phyloP scores from a whole-genome alignment of 2,329 filamentous ascomycete genomes.

The Fusarium lyarnte region DNA sequence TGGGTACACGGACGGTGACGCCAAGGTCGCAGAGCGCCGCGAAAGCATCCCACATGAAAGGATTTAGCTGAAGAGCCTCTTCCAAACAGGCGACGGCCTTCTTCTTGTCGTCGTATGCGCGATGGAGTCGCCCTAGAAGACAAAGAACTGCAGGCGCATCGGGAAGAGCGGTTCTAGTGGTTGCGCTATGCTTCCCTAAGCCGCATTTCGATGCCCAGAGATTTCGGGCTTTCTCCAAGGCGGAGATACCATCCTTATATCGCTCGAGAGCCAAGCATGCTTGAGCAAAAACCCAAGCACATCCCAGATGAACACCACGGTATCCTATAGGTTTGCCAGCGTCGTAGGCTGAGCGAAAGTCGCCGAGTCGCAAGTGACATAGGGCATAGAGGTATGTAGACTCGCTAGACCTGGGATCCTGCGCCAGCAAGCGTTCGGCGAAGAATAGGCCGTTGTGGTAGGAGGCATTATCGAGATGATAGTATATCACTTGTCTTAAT shows the following conservation, averaged over 20 bases:
- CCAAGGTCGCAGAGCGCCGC: slow-evolving; percentile 88
- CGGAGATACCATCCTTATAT: slow-evolving; percentile 81
- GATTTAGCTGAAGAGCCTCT: slow-evolving; percentile 87
- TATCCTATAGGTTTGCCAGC: slow-evolving; percentile 76
- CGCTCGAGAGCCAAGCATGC: slow-evolving; percentile 83
- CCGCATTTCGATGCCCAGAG: slow-evolving; percentile 79
- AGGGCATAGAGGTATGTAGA: slow-evolving; percentile 84
- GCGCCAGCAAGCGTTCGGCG: slow-evolving; percentile 83
- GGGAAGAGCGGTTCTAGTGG: slow-evolving; percentile 76
- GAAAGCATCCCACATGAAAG: slow-evolving; percentile 99
- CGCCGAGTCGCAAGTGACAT: slow-evolving; percentile 83
- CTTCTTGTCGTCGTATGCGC: slow-evolving; percentile 81
- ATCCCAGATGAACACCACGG: slow-evolving; percentile 81
- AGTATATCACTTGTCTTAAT: slow-evolving; percentile 69
- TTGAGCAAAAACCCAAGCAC: slow-evolving; percentile 91
- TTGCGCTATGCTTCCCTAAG: slow-evolving; percentile 86
- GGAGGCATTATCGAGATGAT: slow-evolving; percentile 88
- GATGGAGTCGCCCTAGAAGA: slow-evolving; percentile 87
- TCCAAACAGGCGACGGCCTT: slow-evolving; percentile 89
- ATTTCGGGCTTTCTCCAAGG: slow-evolving; percentile 82
- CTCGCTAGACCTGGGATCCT: slow-evolving; percentile 84
- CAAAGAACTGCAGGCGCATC: slow-evolving; percentile 87
- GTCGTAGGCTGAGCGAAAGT: slow-evolving; percentile 87
- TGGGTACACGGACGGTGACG: slow-evolving; percentile 80
- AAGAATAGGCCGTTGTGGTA: slow-evolving; percentile 94